Percentiles rank a stretch among this genome's conserved stretches.
These are phyloP conservation scores for Orbilia oligospora DNA, from an alignment of 2,329 filamentous ascomycete species.

Conservation along the genomic window DNA sequence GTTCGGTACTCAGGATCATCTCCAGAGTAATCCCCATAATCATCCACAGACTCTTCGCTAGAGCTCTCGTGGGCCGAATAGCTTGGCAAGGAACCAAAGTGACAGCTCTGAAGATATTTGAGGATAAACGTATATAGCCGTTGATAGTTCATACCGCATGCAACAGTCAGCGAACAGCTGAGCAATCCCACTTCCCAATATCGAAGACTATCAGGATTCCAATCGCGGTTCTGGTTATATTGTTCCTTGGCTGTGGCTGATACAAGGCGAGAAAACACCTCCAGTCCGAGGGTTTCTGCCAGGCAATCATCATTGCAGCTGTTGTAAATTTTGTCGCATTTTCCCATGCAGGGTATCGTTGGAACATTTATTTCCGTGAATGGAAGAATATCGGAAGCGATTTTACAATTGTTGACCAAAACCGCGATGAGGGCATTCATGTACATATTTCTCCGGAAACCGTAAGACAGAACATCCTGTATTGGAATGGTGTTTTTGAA, in stretches of 20 bases:
- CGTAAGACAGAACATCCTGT: neutral
- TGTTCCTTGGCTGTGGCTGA: neutral
- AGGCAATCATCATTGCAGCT: neutral
- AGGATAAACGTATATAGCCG: neutral
- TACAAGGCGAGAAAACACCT: conserved; percentile 1
- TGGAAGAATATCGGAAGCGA: neutral
- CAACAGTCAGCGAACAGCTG: neutral
- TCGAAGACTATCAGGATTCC: neutral
- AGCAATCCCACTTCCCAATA: neutral
- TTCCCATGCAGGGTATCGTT: neutral
- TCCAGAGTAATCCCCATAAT: too few relatives aligned
- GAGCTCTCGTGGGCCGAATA: too few relatives aligned
- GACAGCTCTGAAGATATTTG: neutral
- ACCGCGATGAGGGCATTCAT: neutral
- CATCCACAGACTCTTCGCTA: too few relatives aligned
- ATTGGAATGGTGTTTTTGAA: neutral
- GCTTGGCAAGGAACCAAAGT: too few relatives aligned
- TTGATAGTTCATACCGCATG: neutral
- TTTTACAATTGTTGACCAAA: neutral
- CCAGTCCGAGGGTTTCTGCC: neutral
- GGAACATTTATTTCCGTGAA: neutral
- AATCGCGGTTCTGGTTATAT: neutral
- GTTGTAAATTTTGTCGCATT: neutral
- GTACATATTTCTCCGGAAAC: neutral
- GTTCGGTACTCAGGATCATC: too few relatives aligned